phyloP scores from a whole-genome alignment of 1,284 basidiomycete species.

The Laetiporus sulphureus region DNA sequence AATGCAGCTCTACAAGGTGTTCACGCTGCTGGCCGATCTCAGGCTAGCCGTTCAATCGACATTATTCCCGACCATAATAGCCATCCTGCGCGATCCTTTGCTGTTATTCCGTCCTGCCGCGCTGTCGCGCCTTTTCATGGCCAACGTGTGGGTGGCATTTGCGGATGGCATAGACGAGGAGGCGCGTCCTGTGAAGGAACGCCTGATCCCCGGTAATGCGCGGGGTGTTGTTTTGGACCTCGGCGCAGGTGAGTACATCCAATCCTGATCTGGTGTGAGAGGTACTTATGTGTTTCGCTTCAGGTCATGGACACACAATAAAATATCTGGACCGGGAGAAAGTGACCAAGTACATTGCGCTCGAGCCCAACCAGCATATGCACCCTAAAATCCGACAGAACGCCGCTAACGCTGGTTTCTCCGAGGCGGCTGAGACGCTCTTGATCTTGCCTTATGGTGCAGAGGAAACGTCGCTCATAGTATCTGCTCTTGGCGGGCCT shows the following conservation, averaged over 20 bases:
- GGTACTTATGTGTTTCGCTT: no score
- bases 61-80: no score
- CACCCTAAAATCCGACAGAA: constrained; percentile 43
- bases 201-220: constrained; percentile 48
- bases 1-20: no score
- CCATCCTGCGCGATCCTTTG: constrained; percentile 34
- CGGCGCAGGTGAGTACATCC: constrained; percentile 48
- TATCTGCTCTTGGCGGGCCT: constrained; percentile 32
- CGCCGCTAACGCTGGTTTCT: constrained; percentile 46
- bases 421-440: constrained; percentile 38
- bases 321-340: constrained; percentile 48
- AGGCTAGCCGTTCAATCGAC: no score
- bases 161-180: constrained; percentile 43
- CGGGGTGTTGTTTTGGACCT: constrained; percentile 59
- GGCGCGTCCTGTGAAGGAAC: constrained; percentile 35
- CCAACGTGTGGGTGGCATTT: constrained; percentile 48
- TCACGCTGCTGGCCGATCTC: no score
- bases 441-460: constrained; percentile 48
- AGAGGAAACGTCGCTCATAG: constrained; percentile 43
- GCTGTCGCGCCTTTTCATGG: constrained; percentile 53
- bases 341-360: constrained; percentile 58
- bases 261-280: no score
- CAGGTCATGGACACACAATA: constrained; percentile 56
- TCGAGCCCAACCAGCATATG: constrained; percentile 64
- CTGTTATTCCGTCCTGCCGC: constrained; percentile 39